A percentile compares a stretch with the other conserved stretches of the same genome.
These are phyloP conservation scores for Nannochloropsis granulata DNA, from an alignment of 108 stramenopile species.

Conservation along the genomic window DNA sequence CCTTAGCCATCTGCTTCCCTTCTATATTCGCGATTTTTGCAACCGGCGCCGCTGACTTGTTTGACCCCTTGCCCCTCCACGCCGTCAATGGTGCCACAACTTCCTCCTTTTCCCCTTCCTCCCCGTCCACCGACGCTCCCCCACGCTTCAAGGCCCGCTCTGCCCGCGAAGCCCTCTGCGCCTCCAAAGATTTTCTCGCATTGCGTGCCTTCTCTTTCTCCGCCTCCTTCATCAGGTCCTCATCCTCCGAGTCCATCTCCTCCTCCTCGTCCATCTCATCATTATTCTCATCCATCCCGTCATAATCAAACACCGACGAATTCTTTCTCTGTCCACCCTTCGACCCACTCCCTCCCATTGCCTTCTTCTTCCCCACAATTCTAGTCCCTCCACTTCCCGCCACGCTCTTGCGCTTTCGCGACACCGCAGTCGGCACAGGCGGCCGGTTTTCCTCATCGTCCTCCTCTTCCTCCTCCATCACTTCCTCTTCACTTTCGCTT, in stretches of 20 bases:
- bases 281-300: not conserved
- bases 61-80: too few relatives aligned
- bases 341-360: not conserved
- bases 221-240: not conserved
- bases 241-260: not conserved
- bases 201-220: not conserved
- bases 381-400: not conserved
- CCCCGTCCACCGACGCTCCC: not conserved
- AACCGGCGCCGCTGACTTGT: too few relatives aligned
- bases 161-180: not conserved
- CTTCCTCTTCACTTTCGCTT: not conserved
- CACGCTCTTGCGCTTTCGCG: too few relatives aligned
- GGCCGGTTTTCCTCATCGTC: too few relatives aligned
- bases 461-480: not conserved
- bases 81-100: not conserved
- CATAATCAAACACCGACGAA: not conserved
- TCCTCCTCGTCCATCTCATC: not conserved
- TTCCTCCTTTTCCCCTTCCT: not conserved
- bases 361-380: not conserved
- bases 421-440: too few relatives aligned
- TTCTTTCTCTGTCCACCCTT: not conserved
- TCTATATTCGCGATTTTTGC: too few relatives aligned
- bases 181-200: not conserved
- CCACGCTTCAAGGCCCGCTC: not conserved
- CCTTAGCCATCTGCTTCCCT: too few relatives aligned